Conservation (phyloP, 2,329 filamentous ascomycete genomes). For the Lojkania enalia region DNA sequence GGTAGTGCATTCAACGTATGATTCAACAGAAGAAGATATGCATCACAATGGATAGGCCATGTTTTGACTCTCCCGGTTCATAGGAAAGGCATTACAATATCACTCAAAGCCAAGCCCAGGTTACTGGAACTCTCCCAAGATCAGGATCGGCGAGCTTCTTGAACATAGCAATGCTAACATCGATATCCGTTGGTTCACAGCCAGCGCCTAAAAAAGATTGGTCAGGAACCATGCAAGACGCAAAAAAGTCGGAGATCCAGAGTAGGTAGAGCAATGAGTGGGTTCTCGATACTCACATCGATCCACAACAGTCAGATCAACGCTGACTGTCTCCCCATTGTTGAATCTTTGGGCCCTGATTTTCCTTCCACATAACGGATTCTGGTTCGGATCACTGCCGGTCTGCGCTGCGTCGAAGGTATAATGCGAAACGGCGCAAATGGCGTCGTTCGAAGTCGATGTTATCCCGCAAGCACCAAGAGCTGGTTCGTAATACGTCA, state of each 20-base stretch:
- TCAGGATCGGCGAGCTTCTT: conserved; percentile 51
- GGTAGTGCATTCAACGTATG: no score
- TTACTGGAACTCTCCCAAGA: conserved; percentile 52
- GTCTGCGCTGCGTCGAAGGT: conserved; percentile 64
- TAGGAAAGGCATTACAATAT: no score
- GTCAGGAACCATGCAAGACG: neutral
- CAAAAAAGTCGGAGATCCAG: neutral
- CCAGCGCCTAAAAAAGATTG: conserved; percentile 45
- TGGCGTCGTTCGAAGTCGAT: conserved; percentile 58
- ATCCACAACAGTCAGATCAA: conserved; percentile 70
- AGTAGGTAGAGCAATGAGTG: neutral
- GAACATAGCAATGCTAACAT: conserved; percentile 55
- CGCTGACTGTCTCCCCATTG: conserved; percentile 52
- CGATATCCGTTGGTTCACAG: conserved; percentile 54
- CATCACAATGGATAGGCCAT: no score
- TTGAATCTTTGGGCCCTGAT: conserved; percentile 62
- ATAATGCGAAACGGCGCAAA: conserved; percentile 69
- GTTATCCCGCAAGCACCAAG: conserved; percentile 71
- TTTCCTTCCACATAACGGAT: conserved; percentile 68
- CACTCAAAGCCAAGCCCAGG: conserved; percentile 55
- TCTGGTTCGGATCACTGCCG: conserved; percentile 60
- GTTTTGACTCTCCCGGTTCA: no score
- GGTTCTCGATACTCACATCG: conserved; percentile 53
- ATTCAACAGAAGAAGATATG: no score
- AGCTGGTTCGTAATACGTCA: conserved; percentile 69